A percentile compares a stretch with the other conserved stretches of the same genome.
These are phyloP conservation scores for Catunica adiposa DNA, from an alignment of 2,329 filamentous ascomycete species.

Conservation along the genomic window DNA sequence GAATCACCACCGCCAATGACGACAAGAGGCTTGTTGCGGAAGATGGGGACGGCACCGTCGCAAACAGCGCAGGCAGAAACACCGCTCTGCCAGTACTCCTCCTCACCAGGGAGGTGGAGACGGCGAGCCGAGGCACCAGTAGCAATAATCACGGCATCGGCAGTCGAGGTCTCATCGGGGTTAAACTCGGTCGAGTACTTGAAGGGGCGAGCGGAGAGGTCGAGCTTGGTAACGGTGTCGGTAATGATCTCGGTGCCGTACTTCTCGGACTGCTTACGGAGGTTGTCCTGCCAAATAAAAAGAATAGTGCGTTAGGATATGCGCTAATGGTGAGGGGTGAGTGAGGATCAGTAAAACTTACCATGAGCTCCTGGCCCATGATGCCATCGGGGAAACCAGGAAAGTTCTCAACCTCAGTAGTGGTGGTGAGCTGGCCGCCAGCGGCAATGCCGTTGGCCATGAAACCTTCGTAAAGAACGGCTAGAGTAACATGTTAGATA, in stretches of 20 bases:
- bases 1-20: constrained; percentile 96
- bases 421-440: constrained; percentile 92
- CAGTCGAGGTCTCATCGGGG: constrained; percentile 68
- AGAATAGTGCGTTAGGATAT: neutral
- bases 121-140: constrained; percentile 86
- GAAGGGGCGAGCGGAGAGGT: constrained; percentile 73
- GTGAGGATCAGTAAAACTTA: constrained; percentile 20
- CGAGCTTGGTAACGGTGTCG: constrained; percentile 80
- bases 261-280: constrained; percentile 77
- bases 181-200: constrained; percentile 84
- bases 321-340: neutral
- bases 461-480: constrained; percentile 94
- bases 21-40: constrained; percentile 85
- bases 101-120: constrained; percentile 70
- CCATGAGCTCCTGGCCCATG: constrained; percentile 77
- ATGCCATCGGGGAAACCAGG: constrained; percentile 86
- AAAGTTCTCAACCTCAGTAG: constrained; percentile 96
- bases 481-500: constrained; percentile 21
- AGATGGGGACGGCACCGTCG: constrained; percentile 92
- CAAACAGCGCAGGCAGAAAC: constrained; percentile 95
- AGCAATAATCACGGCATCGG: constrained; percentile 83
- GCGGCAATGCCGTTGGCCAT: constrained; percentile 92
- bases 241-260: constrained; percentile 89
- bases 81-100: constrained; percentile 93
- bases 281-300: constrained; percentile 55